Conservation (phyloP, 129 eudicot species). For the Flaveria robusta region DNA sequence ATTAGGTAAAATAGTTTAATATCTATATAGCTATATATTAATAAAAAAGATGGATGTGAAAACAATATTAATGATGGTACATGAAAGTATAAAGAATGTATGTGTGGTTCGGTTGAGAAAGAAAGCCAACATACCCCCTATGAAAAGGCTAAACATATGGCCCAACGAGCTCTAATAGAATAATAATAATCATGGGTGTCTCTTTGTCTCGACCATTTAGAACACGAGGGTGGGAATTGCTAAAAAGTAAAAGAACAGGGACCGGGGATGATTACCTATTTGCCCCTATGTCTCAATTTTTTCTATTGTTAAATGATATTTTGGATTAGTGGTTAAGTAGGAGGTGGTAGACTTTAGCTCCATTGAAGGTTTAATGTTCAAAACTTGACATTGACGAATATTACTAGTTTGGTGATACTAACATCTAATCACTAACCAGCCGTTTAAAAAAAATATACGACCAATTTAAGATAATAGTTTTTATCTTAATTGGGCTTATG, state of each 20-base stretch:
- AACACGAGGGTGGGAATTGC: slow-evolving; percentile 15
- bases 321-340: too few species aligned
- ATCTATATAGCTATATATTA: not conserved
- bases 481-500: too few species aligned
- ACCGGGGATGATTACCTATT: slow-evolving; percentile 16
- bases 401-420: too few species aligned
- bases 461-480: too few species aligned
- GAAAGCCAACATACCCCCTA: slow-evolving; percentile 37
- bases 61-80: slow-evolving; percentile 14
- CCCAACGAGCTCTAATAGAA: slow-evolving; percentile 34
- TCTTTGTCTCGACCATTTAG: slow-evolving; percentile 19
- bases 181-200: slow-evolving; percentile 39
- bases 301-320: too few species aligned
- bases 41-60: not conserved
- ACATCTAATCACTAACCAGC: too few species aligned
- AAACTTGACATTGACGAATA: too few species aligned
- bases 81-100: slow-evolving; percentile 29
- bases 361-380: too few species aligned
- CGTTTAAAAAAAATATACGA: too few species aligned
- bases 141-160: slow-evolving; percentile 40
- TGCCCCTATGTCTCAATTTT: slow-evolving; percentile 8
- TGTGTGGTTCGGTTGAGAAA: slow-evolving; percentile 36
- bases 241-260: slow-evolving; percentile 24
- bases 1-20: not conserved
- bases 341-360: too few species aligned